phyloP scores from a whole-genome alignment of 139 green algal genomes.

The Ettlia oleoabundans region DNA sequence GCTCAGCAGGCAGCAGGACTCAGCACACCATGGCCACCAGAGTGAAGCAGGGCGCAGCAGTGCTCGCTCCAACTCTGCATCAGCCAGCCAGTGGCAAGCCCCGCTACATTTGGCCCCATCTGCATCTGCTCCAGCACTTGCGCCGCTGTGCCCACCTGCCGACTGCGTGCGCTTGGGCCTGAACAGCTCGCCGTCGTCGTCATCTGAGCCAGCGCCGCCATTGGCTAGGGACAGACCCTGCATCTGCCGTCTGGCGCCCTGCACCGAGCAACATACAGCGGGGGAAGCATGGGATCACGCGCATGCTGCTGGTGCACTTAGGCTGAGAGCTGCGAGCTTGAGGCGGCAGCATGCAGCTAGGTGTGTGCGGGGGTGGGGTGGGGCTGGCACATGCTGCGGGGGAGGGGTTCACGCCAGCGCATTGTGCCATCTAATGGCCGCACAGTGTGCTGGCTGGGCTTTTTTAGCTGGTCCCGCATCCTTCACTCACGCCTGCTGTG shows the following conservation, averaged over 20 bases:
- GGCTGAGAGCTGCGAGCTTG: not conserved
- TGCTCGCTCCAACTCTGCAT: not conserved
- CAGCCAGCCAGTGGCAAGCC: too few relatives aligned
- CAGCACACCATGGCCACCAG: not conserved
- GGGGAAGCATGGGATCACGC: not conserved
- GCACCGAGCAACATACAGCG: not conserved
- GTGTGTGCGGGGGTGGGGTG: too few relatives aligned
- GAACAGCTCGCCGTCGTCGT: constrained; percentile 63
- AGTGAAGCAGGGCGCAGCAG: not conserved
- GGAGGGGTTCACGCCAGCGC: too few relatives aligned
- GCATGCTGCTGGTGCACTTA: too few relatives aligned
- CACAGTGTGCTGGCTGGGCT: too few relatives aligned
- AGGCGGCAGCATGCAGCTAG: not conserved
- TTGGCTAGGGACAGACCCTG: not conserved
- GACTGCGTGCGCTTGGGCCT: constrained; percentile 19
- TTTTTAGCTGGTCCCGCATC: not conserved
- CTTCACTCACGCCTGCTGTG: constrained; percentile 4
- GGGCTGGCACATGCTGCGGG: too few relatives aligned
- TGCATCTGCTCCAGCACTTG: too few relatives aligned
- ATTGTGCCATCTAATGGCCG: too few relatives aligned
- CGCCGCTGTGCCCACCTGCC: constrained; percentile 19
- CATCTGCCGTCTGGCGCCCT: not conserved
- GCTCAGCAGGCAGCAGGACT: not conserved
- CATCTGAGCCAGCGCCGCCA: constrained; percentile 25
- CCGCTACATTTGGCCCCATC: too few relatives aligned